Conservation (phyloP, 345 rosid genomes). For the Boechera retrofracta region DNA sequence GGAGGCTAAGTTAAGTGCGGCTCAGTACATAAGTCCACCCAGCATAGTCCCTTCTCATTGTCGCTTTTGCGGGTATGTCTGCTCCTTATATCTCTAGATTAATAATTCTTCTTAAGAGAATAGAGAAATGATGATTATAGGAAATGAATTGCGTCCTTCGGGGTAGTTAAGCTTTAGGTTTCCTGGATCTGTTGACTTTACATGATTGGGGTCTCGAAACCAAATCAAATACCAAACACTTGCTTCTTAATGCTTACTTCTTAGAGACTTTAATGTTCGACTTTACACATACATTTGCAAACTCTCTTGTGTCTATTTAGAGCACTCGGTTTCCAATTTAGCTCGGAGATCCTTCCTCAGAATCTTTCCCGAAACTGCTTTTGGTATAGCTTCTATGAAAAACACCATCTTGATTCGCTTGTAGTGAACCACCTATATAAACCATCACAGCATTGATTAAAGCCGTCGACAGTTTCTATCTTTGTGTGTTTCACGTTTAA, state of each 20-base stretch:
- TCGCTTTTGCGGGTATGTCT: conserved; percentile 29
- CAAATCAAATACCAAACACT: conserved; percentile 9
- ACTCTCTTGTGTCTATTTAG: conserved; percentile 26
- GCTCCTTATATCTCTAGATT: not conserved
- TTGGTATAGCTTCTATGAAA: conserved; percentile 66
- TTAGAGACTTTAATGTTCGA: not conserved
- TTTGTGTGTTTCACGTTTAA: not conserved
- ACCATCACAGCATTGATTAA: not conserved
- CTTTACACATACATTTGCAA: conserved; percentile 18
- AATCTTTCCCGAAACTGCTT: conserved; percentile 83
- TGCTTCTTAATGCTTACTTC: conserved; percentile 14
- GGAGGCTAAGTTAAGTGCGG: conserved; percentile 6
- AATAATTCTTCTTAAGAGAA: not conserved
- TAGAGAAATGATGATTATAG: conserved; percentile 6
- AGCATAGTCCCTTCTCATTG: not conserved
- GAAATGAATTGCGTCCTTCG: not conserved
- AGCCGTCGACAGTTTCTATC: not conserved
- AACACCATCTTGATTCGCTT: conserved; percentile 61
- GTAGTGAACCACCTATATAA: conserved; percentile 67
- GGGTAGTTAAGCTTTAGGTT: conserved; percentile 14
- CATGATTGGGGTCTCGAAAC: conserved; percentile 26
- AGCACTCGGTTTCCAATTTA: conserved; percentile 48
- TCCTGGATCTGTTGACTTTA: conserved; percentile 13
- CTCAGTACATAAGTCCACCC: not conserved
- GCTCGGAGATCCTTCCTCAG: conserved; percentile 70